Evolutionary conservation across 2,329 filamentous ascomycete genomes (phyloP), one percentile per base, ranked within the genome.

Genomic region (Mariannaea sp.): DNA sequence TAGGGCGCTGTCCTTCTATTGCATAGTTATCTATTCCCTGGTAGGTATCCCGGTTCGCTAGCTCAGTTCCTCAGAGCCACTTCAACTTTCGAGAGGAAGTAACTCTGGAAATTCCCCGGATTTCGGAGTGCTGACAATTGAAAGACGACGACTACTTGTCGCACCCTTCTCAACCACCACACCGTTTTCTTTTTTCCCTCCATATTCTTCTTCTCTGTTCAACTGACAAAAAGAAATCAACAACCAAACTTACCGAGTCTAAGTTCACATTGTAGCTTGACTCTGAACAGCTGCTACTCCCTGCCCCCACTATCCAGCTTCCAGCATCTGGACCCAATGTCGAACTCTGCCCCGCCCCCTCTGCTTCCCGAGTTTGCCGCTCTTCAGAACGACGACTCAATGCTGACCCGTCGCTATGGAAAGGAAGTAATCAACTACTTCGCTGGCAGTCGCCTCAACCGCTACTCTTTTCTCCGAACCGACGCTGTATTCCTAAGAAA

Each of bases 371-470:
- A 77, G 61, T 71, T 78, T 50, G 71, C 76, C 49, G 72, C 66
- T 57, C 71, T 80, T 57, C 68, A 69, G 56, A 71, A 73, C 71
- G 72, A 82, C 72, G 75, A 80, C 71, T 84, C 81, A 10, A 90
- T 91, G 85, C 78, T 94, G 65, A 84, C 85, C 63, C 79, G 83
- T 54, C 90, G 87, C 68, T 93, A 92, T 73, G 90, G 90, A 71
- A 86, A 83, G 61, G 90, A 93, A 73, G 79, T 90, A 57, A 82
- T 87, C 68, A 94, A 93, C 74, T 94, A 94, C 81, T 94, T 92
- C 73, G 85, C 88, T 43, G 88, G 89, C 61, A 87, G 83, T 49
- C 88, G 86, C 6, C 73, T 93, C 52, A 93, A 94, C 75, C 85
- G 90, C 39, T 81, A 92, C 40, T 90, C 88, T 13, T 94, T 93